Conservation (phyloP, 768 basidiomycete genomes). For the Lentinus brumalis region DNA sequence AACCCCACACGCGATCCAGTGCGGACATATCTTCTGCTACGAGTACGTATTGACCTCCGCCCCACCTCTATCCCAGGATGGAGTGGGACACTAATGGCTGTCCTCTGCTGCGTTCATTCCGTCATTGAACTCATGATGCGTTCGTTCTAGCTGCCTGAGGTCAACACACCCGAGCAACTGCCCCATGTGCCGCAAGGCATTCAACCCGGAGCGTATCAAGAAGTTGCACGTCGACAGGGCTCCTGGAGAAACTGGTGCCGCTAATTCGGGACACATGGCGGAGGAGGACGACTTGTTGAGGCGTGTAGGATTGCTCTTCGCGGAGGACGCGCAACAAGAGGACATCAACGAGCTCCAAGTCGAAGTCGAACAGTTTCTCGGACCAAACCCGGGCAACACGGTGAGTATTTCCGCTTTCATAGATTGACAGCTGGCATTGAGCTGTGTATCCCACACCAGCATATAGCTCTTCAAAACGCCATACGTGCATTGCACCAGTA, state of each 20-base stretch:
- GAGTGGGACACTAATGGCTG: background rate
- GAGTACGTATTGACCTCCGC: constrained; percentile 45
- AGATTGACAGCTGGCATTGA: too few species aligned
- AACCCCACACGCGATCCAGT: constrained; percentile 71
- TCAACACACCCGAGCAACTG: constrained; percentile 54
- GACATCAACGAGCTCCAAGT: constrained; percentile 42
- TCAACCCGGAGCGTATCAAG: constrained; percentile 58
- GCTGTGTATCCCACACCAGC: constrained; percentile 22
- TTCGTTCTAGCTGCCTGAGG: constrained; percentile 53
- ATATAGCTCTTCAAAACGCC: constrained; percentile 34
- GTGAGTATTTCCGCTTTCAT: constrained; percentile 22
- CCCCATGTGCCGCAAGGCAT: constrained; percentile 68
- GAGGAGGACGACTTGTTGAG: constrained; percentile 33
- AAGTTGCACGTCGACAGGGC: constrained; percentile 62
- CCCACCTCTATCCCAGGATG: background rate
- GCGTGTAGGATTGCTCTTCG: constrained; percentile 38
- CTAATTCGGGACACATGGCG: background rate
- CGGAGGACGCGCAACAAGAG: constrained; percentile 33
- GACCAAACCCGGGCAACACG: constrained; percentile 37
- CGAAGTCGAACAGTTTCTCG: constrained; percentile 57
- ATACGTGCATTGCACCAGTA: constrained; percentile 41
- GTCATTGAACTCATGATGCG: background rate
- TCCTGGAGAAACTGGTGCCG: constrained; percentile 1
- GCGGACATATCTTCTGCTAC: constrained; percentile 77
- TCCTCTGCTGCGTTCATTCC: background rate